Evolutionary conservation across 83 land plant species (phyloP), one percentile per base, ranked within the genome.

Genomic region (Isoetes engelmannii): DNA sequence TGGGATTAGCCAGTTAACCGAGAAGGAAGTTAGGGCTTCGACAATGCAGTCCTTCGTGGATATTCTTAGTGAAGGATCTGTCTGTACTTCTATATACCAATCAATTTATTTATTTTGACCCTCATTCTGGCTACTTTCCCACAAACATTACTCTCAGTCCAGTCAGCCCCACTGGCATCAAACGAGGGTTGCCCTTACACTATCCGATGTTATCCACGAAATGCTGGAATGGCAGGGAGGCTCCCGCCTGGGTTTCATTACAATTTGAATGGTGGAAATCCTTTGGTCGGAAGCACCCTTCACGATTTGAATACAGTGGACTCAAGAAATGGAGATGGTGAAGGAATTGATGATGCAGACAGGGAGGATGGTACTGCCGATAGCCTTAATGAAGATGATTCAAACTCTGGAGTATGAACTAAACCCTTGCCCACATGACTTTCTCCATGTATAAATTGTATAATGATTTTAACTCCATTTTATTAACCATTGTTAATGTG

Each of bases 241-340:
- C 65, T 70, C 5, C 44, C 65, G 4, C 72, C 65, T 7, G 62
- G 15, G 0, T 47, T 15, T 37, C 81, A 73, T 47, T 74, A 79
- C 61, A 75, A 70, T 59, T 59, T 79, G 47, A 79, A 79, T 54
- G 77, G 54, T 7, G 78, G 72, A 5, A 68, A 44, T 72, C 8
- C 58, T 17, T 56, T 76, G 45, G 79, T 78, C 41, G 80, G 80
- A 41, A 74, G 48, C 19, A 47, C 81, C 6, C 63, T 79, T 5
- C 81, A 79, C 56, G 81, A 79, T 48, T 48, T 79, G 70, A 79
- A 79, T 47, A 74, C 81, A 8, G 78, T 79, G 19, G 81, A 79
- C 48, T 74, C 81, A 17, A 68, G 74, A 66, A 70, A 62, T 57
- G 71, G 58, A 5, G 81, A 79, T 45, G 48, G 74, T 21, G 81